Evolutionary conservation across 257 asterid genomes (phyloP).

Genomic region (Capsicum rhomboideum): DNA sequence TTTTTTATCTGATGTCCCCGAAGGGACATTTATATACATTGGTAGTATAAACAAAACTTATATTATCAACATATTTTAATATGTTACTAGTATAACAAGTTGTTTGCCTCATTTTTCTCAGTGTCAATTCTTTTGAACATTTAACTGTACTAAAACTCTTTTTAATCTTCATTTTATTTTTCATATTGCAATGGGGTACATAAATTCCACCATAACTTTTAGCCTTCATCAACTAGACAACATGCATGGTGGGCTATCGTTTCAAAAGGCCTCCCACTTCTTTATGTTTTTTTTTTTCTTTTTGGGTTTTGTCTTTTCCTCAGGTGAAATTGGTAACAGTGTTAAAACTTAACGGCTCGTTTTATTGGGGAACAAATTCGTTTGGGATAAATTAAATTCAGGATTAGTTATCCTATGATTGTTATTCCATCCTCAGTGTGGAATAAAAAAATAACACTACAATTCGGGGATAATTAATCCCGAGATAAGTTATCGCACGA

Average conservation of each 20-base stretch:
- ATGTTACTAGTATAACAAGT: background rate
- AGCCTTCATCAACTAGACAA: too few species aligned
- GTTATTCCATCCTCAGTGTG: too few species aligned
- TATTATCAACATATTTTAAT: background rate
- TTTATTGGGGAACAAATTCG: too few species aligned
- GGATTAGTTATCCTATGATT: too few species aligned
- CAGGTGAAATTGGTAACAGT: background rate
- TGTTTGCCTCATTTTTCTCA: background rate
- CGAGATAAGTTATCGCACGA: too few species aligned
- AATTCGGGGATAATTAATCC: too few species aligned
- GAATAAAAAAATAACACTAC: too few species aligned
- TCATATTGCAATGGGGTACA: background rate
- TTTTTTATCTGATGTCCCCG: too few species aligned
- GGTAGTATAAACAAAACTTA: background rate
- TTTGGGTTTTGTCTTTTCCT: background rate
- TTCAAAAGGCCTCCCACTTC: background rate
- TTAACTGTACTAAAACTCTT: background rate
- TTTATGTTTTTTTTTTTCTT: background rate
- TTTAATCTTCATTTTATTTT: background rate
- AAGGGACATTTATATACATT: too few species aligned
- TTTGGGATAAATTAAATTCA: too few species aligned
- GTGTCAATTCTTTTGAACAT: background rate
- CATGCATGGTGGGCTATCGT: background rate
- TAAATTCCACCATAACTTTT: too few species aligned
- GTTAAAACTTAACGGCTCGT: background rate